Evolutionary conservation across 176 grass and related monocot species (phyloP).

Genomic region (Avena atlantica): DNA sequence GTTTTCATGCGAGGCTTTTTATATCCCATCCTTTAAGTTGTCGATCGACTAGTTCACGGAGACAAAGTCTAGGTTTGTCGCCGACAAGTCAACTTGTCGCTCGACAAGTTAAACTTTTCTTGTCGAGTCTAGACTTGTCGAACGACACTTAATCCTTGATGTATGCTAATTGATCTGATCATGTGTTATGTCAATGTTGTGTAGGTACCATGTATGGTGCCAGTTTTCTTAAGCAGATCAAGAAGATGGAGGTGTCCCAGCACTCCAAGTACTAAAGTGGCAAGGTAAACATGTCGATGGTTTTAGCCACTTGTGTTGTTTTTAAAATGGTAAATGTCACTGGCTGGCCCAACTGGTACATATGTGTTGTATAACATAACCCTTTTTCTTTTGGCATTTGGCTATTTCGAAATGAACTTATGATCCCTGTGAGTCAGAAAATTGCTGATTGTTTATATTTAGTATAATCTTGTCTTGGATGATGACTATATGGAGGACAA

Average conservation of each 20-base stretch:
- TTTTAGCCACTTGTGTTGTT: no score
- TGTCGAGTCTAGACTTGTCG: no score
- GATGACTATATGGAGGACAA: neutral
- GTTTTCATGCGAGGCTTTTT: no score
- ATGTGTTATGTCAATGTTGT: constrained; percentile 23
- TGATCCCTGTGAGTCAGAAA: neutral
- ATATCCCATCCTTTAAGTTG: no score
- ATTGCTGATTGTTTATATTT: neutral
- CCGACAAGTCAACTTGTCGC: no score
- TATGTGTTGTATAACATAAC: neutral
- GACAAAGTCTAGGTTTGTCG: no score
- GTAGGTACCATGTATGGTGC: constrained; percentile 84
- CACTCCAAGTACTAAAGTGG: constrained; percentile 86
- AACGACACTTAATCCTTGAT: no score
- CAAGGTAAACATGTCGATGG: constrained; percentile 54
- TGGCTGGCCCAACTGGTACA: no score
- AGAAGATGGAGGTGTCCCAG: constrained; percentile 94
- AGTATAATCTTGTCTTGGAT: neutral
- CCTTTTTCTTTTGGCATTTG: neutral
- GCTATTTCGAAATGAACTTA: neutral
- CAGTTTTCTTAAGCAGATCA: constrained; percentile 87
- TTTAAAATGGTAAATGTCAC: no score
- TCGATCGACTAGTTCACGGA: no score
- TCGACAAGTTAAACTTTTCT: no score
- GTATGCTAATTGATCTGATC: neutral